Evolutionary conservation across 352 stramenopile genomes (phyloP).

Genomic region (Phytophthora aleatoria): DNA sequence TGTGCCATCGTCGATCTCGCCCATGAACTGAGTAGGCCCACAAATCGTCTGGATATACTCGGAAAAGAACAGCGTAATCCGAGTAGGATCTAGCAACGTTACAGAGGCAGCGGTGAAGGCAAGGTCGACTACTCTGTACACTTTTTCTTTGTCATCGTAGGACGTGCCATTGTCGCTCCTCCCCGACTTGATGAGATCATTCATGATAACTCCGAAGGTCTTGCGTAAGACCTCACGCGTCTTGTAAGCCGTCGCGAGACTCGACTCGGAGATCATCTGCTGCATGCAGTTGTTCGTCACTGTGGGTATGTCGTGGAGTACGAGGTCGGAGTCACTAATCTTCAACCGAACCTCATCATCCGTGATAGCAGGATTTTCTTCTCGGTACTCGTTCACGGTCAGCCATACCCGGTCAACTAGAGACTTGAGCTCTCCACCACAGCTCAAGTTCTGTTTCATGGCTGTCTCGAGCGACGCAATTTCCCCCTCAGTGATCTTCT

Average conservation of each 20-base stretch:
- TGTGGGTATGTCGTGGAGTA: constrained; percentile 43
- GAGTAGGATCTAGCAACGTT: constrained; percentile 42
- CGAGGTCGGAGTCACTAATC: constrained; percentile 41
- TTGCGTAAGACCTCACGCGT: constrained; percentile 31
- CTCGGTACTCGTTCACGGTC: constrained; percentile 29
- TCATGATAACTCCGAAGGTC: constrained; percentile 34
- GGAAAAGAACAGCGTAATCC: constrained; percentile 40
- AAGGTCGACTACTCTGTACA: constrained; percentile 10
- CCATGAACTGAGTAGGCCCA: constrained; percentile 9
- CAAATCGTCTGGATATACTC: constrained; percentile 69
- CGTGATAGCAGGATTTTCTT: constrained; percentile 29
- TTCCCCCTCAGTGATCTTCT: constrained; percentile 33
- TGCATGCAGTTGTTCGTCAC: constrained; percentile 43
- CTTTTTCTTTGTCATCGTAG: constrained; percentile 19
- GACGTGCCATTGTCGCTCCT: constrained; percentile 33
- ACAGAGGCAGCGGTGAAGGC: constrained; percentile 23
- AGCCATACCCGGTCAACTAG: constrained; percentile 28
- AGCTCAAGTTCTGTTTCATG: constrained; percentile 37
- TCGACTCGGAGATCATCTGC: constrained; percentile 34
- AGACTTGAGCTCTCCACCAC: constrained; percentile 37
- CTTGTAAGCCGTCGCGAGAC: constrained; percentile 12
- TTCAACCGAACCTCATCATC: constrained; percentile 40
- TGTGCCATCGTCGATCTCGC: constrained; percentile 57
- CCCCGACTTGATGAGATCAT: constrained; percentile 33
- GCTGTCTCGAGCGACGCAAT: constrained; percentile 34